Conservation (phyloP, 805 yeast species). For the Torulaspora maleeae region DNA sequence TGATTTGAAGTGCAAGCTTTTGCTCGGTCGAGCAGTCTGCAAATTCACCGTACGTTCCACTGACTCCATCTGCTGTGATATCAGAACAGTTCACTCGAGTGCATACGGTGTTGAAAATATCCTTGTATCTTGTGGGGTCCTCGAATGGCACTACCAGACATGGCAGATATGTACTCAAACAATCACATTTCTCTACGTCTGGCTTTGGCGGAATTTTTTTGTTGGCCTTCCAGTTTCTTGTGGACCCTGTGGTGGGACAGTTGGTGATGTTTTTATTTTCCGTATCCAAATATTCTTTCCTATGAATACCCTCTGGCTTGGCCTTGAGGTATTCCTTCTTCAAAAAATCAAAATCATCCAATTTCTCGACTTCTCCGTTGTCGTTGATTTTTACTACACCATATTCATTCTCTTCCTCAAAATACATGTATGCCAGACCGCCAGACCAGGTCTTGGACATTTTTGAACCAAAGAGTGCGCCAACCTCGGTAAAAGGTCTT, state of each 20-base stretch:
- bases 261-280: constrained; percentile 8
- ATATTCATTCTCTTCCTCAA: constrained; percentile 67
- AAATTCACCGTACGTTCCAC: constrained; percentile 60
- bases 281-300: constrained; percentile 26
- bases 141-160: constrained; percentile 54
- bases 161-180: constrained; percentile 49
- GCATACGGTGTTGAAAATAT: constrained; percentile 56
- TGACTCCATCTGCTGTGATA: constrained; percentile 52
- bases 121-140: constrained; percentile 46
- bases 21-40: constrained; percentile 64
- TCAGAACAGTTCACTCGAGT: constrained; percentile 53
- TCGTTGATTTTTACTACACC: constrained; percentile 58
- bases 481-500: constrained; percentile 68
- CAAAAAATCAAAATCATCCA: constrained; percentile 56
- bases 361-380: constrained; percentile 44
- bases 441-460: constrained; percentile 85
- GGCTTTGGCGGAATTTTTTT: constrained; percentile 66
- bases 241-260: constrained; percentile 17
- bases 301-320: constrained; percentile 42
- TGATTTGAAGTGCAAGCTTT: constrained; percentile 56
- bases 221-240: constrained; percentile 55
- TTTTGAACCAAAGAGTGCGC: constrained; percentile 54
- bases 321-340: constrained; percentile 48
- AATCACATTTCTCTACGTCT: constrained; percentile 52
- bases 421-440: constrained; percentile 80